Base-by-base conservation (phyloP, 495 filamentous ascomycete species). In the Xylaria castorea region DNA sequence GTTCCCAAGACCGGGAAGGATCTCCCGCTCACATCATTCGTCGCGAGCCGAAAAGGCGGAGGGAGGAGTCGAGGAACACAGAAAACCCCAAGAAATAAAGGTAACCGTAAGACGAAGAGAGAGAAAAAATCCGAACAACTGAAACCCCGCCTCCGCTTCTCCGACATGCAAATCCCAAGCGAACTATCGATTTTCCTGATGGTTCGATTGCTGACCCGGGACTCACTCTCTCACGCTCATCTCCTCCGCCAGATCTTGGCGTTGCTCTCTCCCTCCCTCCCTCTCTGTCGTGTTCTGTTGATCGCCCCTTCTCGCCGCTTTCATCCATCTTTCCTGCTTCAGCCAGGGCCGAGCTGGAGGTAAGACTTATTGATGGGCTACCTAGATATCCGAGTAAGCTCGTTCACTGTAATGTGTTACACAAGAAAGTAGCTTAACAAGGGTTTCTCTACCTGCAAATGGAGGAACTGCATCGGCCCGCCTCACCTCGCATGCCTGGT, bases 121-220 rank as follows among this genome's bases (percentile, higher is more conserved):
- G n/a, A n/a, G n/a, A n/a, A n/a, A 36, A 20, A 51, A 48, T 4
- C 34, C 32, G 50, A 68, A 68, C 9, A 68, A 48, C 32, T 53
- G 61, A 30, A 16, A 36, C 65, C 44, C 30, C 34, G n/a, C 40
- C 30, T 46, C 48, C 61, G 38, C 44, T 46, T n/a, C 61, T 42
- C 63, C 63, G 40, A 22, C 30, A 32, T 20, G 44, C 44, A 38
- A 67, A 55, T 18, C 16, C 30, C 20, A 34, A 55, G 22, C 2
- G 22, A 67, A 22, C 22, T 66, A n/a, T 25, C 46, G 44, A 67
- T 55, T 67, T 67, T n/a, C n/a, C 48, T 53, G 36, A 32, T 44
- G 55, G 57, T 70, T 62, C 42, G 68, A 70, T 51, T 46, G 68
- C 57, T 69, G 38, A 69, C 66, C 66, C 66, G 66, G 60, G 0